Base-by-base conservation (phyloP, 2,329 filamentous ascomycete species). In the Aureobasidium namibiae region DNA sequence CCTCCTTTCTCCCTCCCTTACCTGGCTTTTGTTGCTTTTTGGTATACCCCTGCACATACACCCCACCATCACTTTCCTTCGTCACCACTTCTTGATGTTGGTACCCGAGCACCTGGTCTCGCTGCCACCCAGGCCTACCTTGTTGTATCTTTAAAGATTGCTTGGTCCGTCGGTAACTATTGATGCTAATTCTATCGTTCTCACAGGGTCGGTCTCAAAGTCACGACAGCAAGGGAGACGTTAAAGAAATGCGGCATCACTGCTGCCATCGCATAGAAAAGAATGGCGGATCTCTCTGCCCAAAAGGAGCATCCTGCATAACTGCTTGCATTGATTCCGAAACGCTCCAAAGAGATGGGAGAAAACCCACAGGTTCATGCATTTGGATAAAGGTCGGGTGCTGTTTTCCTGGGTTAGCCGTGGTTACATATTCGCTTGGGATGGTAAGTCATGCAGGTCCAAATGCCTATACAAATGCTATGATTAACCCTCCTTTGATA, bases 151-250 rank as follows among this genome's bases (percentile, higher is more conserved):
- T 18, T 21, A 14, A 31, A 13, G 16, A 24, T 18, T 31, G 4
- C n/a, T 26, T 31, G 23, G 42, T 29, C 36, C 8, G 13, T 34
- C 18, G 29, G 31, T 18, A 45, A 45, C 11, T 1, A 31, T 31
- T 6, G 39, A 4, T 31, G 18, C 49, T 53, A 44, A 48, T 49
- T 42, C 14, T 7, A 9, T 9, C 13, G 33, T 7, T 24, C 11
- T 8, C 42, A 11, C 39, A 61, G 60, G 36, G 61, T 92, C 53
- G 87, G 87, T 2, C 81, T 92, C 80, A 84, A 87, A 61, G 81
- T 90, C 57, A 84, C 86, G 67, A 87, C 85, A 4, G 87, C 82
- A 1, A 73, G 86, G 65, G 82, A 87, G 66, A 89, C 85, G 16
- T 68, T 90, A 52, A 77, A 72, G 60, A 65, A 64, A 48, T 62